Base-by-base conservation (phyloP, 192 early-diverging fungal genomes). In the Entomortierella beljakovae region DNA sequence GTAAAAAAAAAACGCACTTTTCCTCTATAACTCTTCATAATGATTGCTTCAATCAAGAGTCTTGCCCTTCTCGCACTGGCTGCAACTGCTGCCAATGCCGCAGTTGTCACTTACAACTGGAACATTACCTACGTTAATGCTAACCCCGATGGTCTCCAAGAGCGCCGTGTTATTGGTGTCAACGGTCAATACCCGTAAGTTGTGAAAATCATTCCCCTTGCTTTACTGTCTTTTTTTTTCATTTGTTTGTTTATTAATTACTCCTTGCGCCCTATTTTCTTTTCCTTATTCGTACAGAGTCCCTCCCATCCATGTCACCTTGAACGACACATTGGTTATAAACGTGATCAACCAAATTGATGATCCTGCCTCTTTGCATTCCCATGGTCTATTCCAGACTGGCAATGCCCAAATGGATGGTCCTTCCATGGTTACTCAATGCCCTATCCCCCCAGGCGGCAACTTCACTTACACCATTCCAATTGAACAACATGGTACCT, bases 371-470 rank as follows among this genome's bases (percentile, higher is more conserved):
- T 81, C 87, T 3, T 75, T 95, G 53, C 94, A 93, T 81, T 71
- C 86, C 3, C 95, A 97, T 80, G 95, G 95, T 8, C 58, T 95
- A 51, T 94, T 88, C 81, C 91, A 94, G 68, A 94, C 90, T 69
- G 88, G 87, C 15, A 90, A 88, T 32, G 84, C 79, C 79, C 91
- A 88, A 73, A 82, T 88, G 58, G 95, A 95, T 83, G 93, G 94
- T 6, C 85, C 91, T 3, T 59, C 71, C 40, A 89, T 87, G 80
- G 84, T 91, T 49, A 92, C 92, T 18, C 90, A 95, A 70, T 94
- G 95, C 71, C 86, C 85, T 2, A 94, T 96, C 66, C 90, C 93
- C 8, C 71, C 85, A 0, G 88, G 89, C 6, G 64, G 63, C 22
- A 87, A 81, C 62, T 89, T 92, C 75, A 93, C 92, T 0, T 96